Conservation (phyloP, 176 grass and related monocot genomes). For the Oryza meridionalis region DNA sequence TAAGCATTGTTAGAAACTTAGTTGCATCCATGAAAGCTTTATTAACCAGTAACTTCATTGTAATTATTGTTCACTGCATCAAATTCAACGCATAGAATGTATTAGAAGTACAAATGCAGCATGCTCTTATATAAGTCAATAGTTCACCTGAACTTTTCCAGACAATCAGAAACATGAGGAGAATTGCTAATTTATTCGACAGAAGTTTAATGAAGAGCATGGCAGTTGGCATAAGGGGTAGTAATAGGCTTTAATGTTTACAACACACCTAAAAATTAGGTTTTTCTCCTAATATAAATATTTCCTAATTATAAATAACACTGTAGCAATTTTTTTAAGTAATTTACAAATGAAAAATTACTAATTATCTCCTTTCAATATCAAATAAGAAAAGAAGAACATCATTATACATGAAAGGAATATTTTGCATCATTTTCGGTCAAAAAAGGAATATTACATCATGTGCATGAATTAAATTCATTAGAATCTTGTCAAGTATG, state of each 20-base stretch:
- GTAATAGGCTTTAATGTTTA: too few species aligned
- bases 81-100: not conserved
- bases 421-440: not conserved
- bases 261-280: too few species aligned
- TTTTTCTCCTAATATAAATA: not conserved
- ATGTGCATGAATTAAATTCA: too few species aligned
- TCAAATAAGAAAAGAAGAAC: too few species aligned
- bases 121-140: not conserved
- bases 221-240: too few species aligned
- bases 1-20: constrained; percentile 53
- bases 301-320: not conserved
- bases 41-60: not conserved
- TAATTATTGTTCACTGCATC: not conserved
- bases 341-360: too few species aligned
- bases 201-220: too few species aligned
- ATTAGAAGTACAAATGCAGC: not conserved
- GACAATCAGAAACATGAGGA: not conserved
- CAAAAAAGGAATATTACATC: too few species aligned
- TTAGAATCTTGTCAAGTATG: not conserved
- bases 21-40: constrained; percentile 8
- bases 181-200: too few species aligned
- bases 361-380: too few species aligned
- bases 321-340: not conserved
- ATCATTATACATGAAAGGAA: constrained; percentile 8
- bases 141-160: not conserved